Evolutionary conservation across 139 green algal genomes (phyloP), one percentile per base, ranked within the genome.

Genomic region (Micractinium sp.): DNA sequence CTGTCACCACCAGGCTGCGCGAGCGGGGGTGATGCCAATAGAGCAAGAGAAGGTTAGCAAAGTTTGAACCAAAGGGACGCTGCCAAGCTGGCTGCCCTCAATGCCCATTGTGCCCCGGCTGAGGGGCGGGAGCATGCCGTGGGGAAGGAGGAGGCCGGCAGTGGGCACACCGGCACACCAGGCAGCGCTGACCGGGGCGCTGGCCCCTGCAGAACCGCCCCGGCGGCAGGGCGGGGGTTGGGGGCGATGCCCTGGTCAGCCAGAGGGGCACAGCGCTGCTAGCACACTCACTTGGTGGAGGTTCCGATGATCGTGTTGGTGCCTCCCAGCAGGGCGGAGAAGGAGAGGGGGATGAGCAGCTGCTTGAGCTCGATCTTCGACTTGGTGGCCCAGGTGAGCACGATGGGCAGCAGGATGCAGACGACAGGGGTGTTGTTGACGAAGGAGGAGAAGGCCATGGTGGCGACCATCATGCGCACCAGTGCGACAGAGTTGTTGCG

Each of bases 391-490:
- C 90, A 91, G 47, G 87, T 87, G 25, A 91, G 66, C 4, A 92
- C 75, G 41, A 92, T 89, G 39, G 90, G 90, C 33, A 91, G 81
- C 87, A 91, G 91, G 60, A 96, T 96, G n/a, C 91, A 93, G 22
- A 96, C 92, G 12, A 75, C 56, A 0, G 94, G 94, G 19, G 95
- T 95, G 87, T 96, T 94, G 90, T 95, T 95, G 27, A 96, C 81
- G 60, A 96, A 95, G 56, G 89, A 91, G 22, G 76, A 91, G 63
- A 94, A 87, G 16, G 82, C 19, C 53, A 82, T 84, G 23, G 91
- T 84, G 27, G 91, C 86, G n/a, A 92, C 61, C 38, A 89, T 78
- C 38, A 82, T 63, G 38, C 77, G 69, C 19, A 85, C 77, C 9
- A 78, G 69, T 0, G 77, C 76, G n/a, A 90, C 56, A 12, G 71